phyloP scores from a whole-genome alignment of 495 filamentous ascomycete species.

The Trichocladium antarcticum region DNA sequence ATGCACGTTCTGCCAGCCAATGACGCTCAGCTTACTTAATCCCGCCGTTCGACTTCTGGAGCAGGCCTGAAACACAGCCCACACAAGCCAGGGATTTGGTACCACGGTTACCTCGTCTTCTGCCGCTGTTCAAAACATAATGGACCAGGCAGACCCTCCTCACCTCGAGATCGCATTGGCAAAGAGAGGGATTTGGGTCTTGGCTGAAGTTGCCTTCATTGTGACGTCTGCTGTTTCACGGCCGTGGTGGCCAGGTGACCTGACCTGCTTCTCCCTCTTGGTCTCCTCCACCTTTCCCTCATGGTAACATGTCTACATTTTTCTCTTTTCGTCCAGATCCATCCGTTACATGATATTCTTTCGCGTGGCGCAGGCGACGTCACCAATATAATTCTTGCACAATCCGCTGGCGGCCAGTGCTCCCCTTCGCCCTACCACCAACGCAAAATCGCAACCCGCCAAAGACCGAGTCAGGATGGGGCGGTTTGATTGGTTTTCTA shows the following conservation, averaged over 20 bases:
- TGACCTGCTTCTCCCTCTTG: background rate
- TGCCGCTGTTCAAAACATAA: background rate
- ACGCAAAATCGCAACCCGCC: background rate
- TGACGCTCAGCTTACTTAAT: slow-evolving; percentile 14
- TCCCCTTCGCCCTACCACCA: background rate
- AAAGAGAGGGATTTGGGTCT: slow-evolving; percentile 1
- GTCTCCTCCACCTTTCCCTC: background rate
- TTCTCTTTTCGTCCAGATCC: background rate
- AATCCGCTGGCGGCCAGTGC: slow-evolving; percentile 1
- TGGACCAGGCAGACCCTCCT: background rate
- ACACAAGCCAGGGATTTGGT: slow-evolving; percentile 7
- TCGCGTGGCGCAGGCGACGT: slow-evolving; percentile 4
- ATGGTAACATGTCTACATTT: background rate
- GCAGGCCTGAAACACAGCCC: slow-evolving; percentile 31
- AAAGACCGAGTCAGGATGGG: slow-evolving; percentile 21
- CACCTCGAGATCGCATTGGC: slow-evolving; percentile 6
- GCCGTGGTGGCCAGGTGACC: slow-evolving; percentile 3
- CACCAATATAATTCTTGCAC: background rate
- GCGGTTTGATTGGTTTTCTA: slow-evolving; percentile 40
- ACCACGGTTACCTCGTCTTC: slow-evolving; percentile 1
- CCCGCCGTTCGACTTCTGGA: slow-evolving; percentile 29
- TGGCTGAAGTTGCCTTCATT: slow-evolving; percentile 11
- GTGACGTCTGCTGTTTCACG: slow-evolving; percentile 23
- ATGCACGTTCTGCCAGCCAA: slow-evolving; percentile 7
- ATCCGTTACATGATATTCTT: background rate